Conservation (phyloP, 768 basidiomycete genomes). For the Collybia sordida region DNA sequence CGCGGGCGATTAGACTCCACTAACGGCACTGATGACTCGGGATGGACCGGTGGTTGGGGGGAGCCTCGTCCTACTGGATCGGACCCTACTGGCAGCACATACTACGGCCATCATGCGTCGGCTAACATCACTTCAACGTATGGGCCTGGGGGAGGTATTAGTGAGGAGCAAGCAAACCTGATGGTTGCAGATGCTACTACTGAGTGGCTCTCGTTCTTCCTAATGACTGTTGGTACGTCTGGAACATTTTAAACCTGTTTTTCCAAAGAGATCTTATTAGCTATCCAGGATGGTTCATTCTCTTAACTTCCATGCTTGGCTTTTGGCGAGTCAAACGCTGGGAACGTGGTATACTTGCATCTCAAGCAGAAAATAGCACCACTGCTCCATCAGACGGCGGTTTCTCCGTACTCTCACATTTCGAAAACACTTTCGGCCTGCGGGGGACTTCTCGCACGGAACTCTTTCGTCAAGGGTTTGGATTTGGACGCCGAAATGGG, state of each 20-base stretch:
- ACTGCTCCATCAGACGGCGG: conserved; percentile 8
- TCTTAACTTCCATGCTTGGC: conserved; percentile 87
- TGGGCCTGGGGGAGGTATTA: conserved; percentile 9
- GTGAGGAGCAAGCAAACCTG: conserved; percentile 37
- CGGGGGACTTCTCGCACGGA: conserved; percentile 37
- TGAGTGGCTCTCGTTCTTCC: conserved; percentile 93
- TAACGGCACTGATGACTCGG: conserved; percentile 27
- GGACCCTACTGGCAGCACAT: conserved; percentile 42
- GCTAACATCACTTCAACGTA: conserved; percentile 8
- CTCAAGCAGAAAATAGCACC: conserved; percentile 38
- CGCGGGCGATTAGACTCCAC: conserved; percentile 51
- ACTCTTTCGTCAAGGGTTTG: conserved; percentile 46
- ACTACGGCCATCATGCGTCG: conserved; percentile 27
- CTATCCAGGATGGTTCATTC: conserved; percentile 72
- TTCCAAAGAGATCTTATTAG: not conserved
- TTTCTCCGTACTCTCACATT: conserved; percentile 28
- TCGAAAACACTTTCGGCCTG: conserved; percentile 41
- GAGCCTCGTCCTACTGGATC: conserved; percentile 39
- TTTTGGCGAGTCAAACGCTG: conserved; percentile 91
- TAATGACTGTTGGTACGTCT: conserved; percentile 82
- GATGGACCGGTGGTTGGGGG: conserved; percentile 32
- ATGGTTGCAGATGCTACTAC: conserved; percentile 68
- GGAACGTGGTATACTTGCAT: conserved; percentile 74
- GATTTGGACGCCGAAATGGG: conserved; percentile 27
- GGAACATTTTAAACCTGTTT: not conserved